A percentile compares a stretch with the other conserved stretches of the same genome.
phyloP scores from a whole-genome alignment of 1,284 basidiomycete species.

The Ceratobasidium theobromae region DNA sequence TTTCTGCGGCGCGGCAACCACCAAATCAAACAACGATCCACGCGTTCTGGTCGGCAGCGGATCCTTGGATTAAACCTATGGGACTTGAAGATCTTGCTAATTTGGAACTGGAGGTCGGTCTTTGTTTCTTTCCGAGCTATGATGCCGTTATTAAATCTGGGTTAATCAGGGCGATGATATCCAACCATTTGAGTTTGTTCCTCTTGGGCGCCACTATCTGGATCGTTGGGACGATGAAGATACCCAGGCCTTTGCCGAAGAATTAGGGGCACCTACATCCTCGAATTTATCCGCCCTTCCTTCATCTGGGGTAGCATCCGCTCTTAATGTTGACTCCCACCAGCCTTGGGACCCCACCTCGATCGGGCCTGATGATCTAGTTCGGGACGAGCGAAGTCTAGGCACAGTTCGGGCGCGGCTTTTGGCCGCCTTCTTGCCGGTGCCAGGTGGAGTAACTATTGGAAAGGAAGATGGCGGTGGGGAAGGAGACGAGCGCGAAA shows the following conservation, averaged over 20 bases:
- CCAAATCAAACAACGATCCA: conserved; percentile 33
- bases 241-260: conserved; percentile 23
- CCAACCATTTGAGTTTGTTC: conserved; percentile 32
- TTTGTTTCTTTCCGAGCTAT: neutral
- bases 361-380: conserved; percentile 11
- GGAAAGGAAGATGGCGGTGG: conserved; percentile 27
- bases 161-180: conserved; percentile 34
- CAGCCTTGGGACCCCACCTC: conserved; percentile 23
- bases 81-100: conserved; percentile 37
- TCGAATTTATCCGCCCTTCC: conserved; percentile 5
- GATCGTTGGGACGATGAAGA: conserved; percentile 37
- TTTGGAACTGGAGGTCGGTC: conserved; percentile 34
- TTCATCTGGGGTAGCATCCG: conserved; percentile 2
- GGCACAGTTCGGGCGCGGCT: conserved; percentile 20
- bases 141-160: neutral
- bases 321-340: conserved; percentile 9
- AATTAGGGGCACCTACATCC: conserved; percentile 23
- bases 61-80: conserved; percentile 36
- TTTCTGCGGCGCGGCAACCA: conserved; percentile 28
- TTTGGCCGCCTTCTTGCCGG: conserved; percentile 17
- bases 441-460: conserved; percentile 8
- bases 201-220: conserved; percentile 35
- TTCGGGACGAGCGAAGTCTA: conserved; percentile 21
- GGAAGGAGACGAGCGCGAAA: conserved; percentile 19
- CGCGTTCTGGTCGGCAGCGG: conserved; percentile 37